Evolutionary conservation across 352 stramenopile species (phyloP).

Genomic region (Chrysophaeum taylorii): DNA sequence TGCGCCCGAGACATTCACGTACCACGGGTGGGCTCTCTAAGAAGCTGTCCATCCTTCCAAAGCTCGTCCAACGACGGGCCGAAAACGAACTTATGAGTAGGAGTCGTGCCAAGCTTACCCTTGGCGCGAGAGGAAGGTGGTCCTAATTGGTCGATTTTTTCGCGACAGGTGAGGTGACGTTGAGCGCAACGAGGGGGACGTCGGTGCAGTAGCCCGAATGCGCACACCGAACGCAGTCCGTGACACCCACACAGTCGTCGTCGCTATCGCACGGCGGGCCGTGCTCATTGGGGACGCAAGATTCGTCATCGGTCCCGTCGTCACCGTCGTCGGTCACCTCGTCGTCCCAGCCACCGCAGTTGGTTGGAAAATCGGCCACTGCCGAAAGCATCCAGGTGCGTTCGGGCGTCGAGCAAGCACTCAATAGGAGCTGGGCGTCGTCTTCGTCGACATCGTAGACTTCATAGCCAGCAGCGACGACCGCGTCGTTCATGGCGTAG

Average conservation of each 20-base stretch:
- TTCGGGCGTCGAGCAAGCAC: background rate
- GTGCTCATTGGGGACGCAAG: background rate
- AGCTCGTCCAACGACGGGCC: too few species aligned
- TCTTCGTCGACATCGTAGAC: slow-evolving; percentile 13
- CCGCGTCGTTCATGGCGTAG: slow-evolving; percentile 1
- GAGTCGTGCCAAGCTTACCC: too few species aligned
- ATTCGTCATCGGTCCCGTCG: background rate
- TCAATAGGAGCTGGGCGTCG: slow-evolving; percentile 11
- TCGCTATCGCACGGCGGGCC: background rate
- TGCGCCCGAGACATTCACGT: too few species aligned
- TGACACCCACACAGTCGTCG: background rate
- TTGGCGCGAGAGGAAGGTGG: too few species aligned
- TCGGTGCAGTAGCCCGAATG: background rate
- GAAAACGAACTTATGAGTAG: too few species aligned
- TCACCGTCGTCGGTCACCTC: too few species aligned
- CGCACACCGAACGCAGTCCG: slow-evolving; percentile 4
- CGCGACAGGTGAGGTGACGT: too few species aligned
- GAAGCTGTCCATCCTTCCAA: too few species aligned
- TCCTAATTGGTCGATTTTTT: too few species aligned
- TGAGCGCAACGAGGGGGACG: too few species aligned
- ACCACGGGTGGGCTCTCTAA: too few species aligned
- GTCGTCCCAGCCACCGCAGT: slow-evolving; percentile 8
- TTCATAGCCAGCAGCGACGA: background rate
- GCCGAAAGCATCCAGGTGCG: background rate
- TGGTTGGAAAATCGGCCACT: slow-evolving; percentile 6